Evolutionary conservation across 257 asterid species (phyloP).

Genomic region (Solanum ossicruentum): DNA sequence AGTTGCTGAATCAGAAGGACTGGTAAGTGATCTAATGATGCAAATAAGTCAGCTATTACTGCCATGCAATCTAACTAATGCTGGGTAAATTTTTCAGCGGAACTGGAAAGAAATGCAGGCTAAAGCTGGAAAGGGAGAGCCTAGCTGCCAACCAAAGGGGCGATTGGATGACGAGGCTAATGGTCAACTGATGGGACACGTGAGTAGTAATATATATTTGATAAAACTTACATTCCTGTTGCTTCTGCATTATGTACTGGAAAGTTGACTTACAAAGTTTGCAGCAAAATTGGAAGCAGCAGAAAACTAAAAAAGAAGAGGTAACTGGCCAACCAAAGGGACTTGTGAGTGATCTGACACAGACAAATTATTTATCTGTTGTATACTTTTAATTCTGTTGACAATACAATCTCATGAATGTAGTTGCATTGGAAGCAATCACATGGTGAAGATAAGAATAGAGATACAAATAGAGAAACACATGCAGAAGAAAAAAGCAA

Average conservation of each 20-base stretch:
- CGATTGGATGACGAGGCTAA: constrained; percentile 13
- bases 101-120: constrained; percentile 63
- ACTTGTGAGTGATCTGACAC: constrained; percentile 22
- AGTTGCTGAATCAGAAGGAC: constrained; percentile 47
- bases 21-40: constrained; percentile 30
- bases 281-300: constrained; percentile 67
- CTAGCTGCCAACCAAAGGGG: constrained; percentile 21
- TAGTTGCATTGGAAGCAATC: constrained; percentile 66
- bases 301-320: constrained; percentile 28
- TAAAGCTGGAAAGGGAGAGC: constrained; percentile 29
- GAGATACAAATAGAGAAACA: constrained; percentile 20
- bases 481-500: constrained; percentile 13
- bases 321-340: constrained; percentile 22
- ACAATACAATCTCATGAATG: constrained; percentile 4
- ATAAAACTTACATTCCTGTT: neutral
- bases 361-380: neutral
- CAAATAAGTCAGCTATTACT: neutral
- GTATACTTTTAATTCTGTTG: neutral
- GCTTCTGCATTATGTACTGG: neutral
- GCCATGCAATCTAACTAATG: neutral
- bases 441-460: constrained; percentile 21
- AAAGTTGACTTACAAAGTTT: constrained; percentile 12
- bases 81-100: constrained; percentile 32
- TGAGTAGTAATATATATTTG: constrained; percentile 3
- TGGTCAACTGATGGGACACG: neutral